Percentiles rank a stretch among this genome's conserved stretches.
Evolutionary conservation across 2,329 filamentous ascomycete genomes (phyloP).

Genomic region (Sporothrix luriei): DNA sequence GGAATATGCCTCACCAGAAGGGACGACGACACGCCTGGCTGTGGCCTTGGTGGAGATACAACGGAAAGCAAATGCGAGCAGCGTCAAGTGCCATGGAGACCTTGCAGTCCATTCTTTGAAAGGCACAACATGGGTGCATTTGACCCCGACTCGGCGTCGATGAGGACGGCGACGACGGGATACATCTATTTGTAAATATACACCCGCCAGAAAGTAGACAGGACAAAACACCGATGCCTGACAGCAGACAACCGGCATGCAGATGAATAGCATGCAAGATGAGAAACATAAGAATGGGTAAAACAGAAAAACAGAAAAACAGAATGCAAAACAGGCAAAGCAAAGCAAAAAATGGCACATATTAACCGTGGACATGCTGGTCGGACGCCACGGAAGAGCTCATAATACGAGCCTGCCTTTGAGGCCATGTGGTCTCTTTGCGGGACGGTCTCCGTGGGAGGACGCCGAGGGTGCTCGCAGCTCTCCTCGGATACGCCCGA

Average conservation of each 20-base stretch:
- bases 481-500: neutral
- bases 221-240: conserved; percentile 12
- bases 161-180: neutral
- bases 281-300: too few species aligned
- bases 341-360: neutral
- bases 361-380: neutral
- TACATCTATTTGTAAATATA: conserved; percentile 22
- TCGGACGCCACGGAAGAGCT: neutral
- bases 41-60: neutral
- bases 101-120: neutral
- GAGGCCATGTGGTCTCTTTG: neutral
- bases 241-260: neutral
- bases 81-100: neutral
- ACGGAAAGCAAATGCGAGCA: neutral
- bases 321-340: neutral
- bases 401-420: neutral
- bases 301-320: neutral
- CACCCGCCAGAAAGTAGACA: conserved; percentile 6
- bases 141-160: neutral
- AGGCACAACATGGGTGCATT: conserved; percentile 12
- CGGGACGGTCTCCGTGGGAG: neutral
- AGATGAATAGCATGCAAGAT: neutral
- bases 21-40: conserved; percentile 2
- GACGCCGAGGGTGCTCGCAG: neutral
- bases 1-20: conserved; percentile 15